Conservation (phyloP, 805 yeast species). For the Nakazawaea ishiwadae region DNA sequence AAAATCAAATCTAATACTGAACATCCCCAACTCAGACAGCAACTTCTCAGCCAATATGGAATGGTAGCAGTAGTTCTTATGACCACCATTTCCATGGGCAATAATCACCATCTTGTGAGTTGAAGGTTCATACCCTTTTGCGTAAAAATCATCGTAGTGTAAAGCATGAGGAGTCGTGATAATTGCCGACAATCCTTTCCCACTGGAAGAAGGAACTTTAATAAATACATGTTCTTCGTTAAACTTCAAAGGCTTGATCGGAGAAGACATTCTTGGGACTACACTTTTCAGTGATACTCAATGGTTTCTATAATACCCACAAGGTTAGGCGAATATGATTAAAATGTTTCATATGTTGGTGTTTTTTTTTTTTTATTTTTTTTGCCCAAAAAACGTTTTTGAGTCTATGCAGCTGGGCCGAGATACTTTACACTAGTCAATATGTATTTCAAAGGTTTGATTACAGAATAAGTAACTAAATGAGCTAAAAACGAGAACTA, state of each 20-base stretch:
- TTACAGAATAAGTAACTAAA: no score
- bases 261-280: neutral
- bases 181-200: conserved; percentile 10
- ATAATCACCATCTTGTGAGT: conserved; percentile 54
- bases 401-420: no score
- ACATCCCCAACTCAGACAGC: conserved; percentile 55
- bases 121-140: conserved; percentile 23
- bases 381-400: no score
- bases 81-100: conserved; percentile 85
- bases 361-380: no score
- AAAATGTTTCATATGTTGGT: no score
- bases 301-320: no score
- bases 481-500: no score
- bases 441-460: no score
- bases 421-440: no score
- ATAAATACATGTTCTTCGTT: conserved; percentile 6
- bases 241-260: neutral
- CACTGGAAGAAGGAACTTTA: conserved; percentile 2
- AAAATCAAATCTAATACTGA: conserved; percentile 75
- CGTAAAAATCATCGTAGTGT: conserved; percentile 8
- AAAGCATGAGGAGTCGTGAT: conserved; percentile 12
- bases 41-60: conserved; percentile 54
- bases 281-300: no score
- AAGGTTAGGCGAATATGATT: no score
- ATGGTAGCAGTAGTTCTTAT: conserved; percentile 75